phyloP scores from a whole-genome alignment of 2,329 filamentous ascomycete genomes.

The Penicillium italicum region DNA sequence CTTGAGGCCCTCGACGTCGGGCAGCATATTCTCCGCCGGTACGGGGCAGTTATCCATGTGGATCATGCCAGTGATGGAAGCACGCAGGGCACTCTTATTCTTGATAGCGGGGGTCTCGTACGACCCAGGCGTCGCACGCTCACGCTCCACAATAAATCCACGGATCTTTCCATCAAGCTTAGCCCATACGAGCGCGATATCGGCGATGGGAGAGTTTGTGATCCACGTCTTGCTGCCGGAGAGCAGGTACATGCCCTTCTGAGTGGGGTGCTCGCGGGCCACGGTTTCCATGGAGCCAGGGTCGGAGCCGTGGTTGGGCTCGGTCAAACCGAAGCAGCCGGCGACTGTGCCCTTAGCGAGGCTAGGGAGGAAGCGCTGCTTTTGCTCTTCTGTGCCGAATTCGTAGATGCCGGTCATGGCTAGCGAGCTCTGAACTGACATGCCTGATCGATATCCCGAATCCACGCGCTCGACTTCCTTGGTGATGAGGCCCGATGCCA shows the following conservation, averaged over 20 bases:
- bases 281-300: constrained; percentile 86
- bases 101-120: constrained; percentile 89
- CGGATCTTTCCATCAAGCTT: constrained; percentile 91
- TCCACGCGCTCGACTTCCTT: constrained; percentile 87
- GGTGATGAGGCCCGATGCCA: constrained; percentile 85
- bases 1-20: constrained; percentile 75
- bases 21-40: constrained; percentile 88
- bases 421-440: constrained; percentile 91
- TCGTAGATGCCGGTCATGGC: constrained; percentile 90
- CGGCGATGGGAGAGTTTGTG: constrained; percentile 86
- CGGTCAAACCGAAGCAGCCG: constrained; percentile 84
- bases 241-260: constrained; percentile 75
- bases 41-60: constrained; percentile 89
- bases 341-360: constrained; percentile 80
- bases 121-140: constrained; percentile 78
- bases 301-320: constrained; percentile 90
- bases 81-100: constrained; percentile 90
- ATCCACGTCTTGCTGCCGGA: constrained; percentile 92
- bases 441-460: constrained; percentile 85
- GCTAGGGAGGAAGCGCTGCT: constrained; percentile 73
- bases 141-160: constrained; percentile 84
- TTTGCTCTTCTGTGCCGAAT: constrained; percentile 81
- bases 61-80: constrained; percentile 96
- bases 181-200: constrained; percentile 85
- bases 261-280: constrained; percentile 78